Conservation (phyloP, 225 moss, liverwort and hornwort genomes). For the Pleurozium schreberi region DNA sequence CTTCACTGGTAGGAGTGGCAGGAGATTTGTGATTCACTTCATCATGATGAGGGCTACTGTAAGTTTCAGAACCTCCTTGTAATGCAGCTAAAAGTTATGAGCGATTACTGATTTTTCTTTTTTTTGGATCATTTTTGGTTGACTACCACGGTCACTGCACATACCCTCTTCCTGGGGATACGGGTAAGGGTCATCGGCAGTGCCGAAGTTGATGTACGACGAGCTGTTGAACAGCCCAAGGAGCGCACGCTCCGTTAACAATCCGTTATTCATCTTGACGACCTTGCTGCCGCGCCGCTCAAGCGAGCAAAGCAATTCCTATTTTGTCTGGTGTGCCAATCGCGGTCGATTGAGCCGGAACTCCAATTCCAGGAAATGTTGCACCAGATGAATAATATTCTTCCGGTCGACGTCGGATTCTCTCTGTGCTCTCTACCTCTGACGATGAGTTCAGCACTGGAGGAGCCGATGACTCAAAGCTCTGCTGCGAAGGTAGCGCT, state of each 20-base stretch:
- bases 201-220: slow-evolving; percentile 72
- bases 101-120: background rate
- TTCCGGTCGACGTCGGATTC: background rate
- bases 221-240: slow-evolving; percentile 69
- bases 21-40: background rate
- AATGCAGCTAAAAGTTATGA: background rate
- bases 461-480: background rate
- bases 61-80: background rate
- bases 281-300: background rate
- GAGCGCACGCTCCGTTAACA: slow-evolving; percentile 74
- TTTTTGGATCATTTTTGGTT: background rate
- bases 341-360: background rate
- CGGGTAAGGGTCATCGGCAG: slow-evolving; percentile 53
- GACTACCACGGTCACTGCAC: background rate
- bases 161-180: slow-evolving; percentile 62
- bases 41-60: background rate
- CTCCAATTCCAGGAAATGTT: background rate
- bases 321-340: background rate
- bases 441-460: background rate
- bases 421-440: background rate
- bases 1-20: background rate
- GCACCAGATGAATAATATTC: too few species aligned
- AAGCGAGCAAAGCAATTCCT: background rate
- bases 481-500: background rate
- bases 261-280: slow-evolving; percentile 67